These are phyloP conservation scores for Colletotrichum brevisporum DNA, from an alignment of 2,329 filamentous ascomycete genomes.

Conservation along the genomic window DNA sequence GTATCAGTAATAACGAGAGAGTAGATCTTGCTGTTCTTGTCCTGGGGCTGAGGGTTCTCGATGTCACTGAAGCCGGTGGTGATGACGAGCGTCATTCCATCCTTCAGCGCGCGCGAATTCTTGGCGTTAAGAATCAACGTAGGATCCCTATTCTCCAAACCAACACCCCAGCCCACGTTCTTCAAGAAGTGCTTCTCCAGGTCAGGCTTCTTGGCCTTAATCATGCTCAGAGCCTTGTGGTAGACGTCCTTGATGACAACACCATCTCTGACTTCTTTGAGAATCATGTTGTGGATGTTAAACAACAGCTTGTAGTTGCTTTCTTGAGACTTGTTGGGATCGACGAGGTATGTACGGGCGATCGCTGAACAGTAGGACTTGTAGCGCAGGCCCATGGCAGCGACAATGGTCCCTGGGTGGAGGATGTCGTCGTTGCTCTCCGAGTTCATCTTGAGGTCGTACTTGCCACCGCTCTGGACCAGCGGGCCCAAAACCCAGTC, in stretches of 20 bases:
- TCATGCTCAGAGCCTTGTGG: slow-evolving; percentile 82
- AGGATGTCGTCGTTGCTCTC: slow-evolving; percentile 86
- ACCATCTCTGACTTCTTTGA: slow-evolving; percentile 92
- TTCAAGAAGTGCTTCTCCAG: slow-evolving; percentile 95
- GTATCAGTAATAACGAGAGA: slow-evolving; percentile 94
- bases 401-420: slow-evolving; percentile 93
- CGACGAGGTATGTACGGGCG: slow-evolving; percentile 93
- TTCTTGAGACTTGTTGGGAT: slow-evolving; percentile 96
- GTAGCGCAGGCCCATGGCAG: slow-evolving; percentile 92
- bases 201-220: slow-evolving; percentile 93
- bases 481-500: slow-evolving; percentile 95
- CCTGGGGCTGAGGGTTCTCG: slow-evolving; percentile 87
- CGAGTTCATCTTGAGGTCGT: slow-evolving; percentile 86
- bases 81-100: slow-evolving; percentile 96
- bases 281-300: slow-evolving; percentile 86
- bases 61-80: slow-evolving; percentile 92
- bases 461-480: slow-evolving; percentile 95
- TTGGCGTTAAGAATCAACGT: slow-evolving; percentile 90
- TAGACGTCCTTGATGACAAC: slow-evolving; percentile 91
- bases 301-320: slow-evolving; percentile 92
- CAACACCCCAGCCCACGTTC: slow-evolving; percentile 92
- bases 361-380: slow-evolving; percentile 96
- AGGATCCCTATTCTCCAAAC: slow-evolving; percentile 89
- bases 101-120: slow-evolving; percentile 85
- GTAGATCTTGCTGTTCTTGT: slow-evolving; percentile 91